Evolutionary conservation across 1,284 basidiomycete genomes (phyloP), one percentile per base, ranked within the genome.

Genomic region (Cutaneotrichosporon sp.): DNA sequence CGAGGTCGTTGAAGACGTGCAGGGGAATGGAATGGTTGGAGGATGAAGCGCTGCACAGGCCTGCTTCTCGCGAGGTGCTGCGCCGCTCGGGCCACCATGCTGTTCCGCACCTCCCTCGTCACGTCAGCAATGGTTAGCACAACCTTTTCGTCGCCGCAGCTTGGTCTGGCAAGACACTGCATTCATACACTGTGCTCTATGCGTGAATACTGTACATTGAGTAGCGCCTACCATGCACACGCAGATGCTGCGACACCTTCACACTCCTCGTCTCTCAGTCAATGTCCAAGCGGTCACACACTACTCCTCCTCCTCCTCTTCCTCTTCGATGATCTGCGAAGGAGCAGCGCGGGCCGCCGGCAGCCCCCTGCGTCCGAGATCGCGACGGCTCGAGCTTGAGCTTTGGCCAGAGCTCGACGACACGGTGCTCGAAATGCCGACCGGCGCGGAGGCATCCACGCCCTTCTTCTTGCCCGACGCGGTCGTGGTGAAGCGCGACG

Each of bases 261-360:
- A 6, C 38, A 18, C 18, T 18, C 18, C n/a, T n/a, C n/a, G n/a
- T n/a, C n/a, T n/a, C n/a, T n/a, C n/a, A n/a, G n/a, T 46, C 45
- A 46, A 25, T 25, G 45, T 25, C 45, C 45, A n/a, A n/a, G n/a
- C n/a, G n/a, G n/a, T n/a, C n/a, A n/a, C n/a, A n/a, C n/a, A n/a
- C 47, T 29, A 22, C 51, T 53, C 51, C 1, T 53, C 51, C 51
- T 53, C 51, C 18, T 53, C 51, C 24, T 53, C 50, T 18, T 52
- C 50, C 50, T 52, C 51, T 34, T 53, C 51, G 34, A 53, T 53
- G 34, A 53, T 53, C 51, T 53, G 51, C 6, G 51, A 31, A 8
- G 51, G 51, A 3, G 51, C 34, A n/a, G 34, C 51, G 3, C 51
- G 51, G 11, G 34, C 8, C 2, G 51, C 33, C 2, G 51, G 51